phyloP scores from a whole-genome alignment of 306 rosid species.

The Coriaria nepalensis region DNA sequence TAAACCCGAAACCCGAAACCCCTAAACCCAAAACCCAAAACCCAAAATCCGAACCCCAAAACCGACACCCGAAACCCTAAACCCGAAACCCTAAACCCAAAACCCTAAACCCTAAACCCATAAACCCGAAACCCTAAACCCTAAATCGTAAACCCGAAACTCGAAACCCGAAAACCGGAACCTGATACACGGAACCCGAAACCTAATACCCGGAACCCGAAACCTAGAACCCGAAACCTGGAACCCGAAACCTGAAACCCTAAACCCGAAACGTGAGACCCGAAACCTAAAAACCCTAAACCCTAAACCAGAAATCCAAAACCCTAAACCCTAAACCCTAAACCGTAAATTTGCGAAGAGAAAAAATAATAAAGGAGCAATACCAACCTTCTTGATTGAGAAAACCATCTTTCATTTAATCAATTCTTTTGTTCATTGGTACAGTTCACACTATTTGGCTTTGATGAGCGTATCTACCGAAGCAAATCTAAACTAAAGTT shows the following conservation, averaged over 20 bases:
- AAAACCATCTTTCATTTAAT: too few relatives aligned
- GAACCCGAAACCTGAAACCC: conserved; percentile 12
- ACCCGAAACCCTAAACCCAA: conserved; percentile 14
- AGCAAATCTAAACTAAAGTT: too few relatives aligned
- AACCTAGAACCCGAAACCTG: conserved; percentile 11
- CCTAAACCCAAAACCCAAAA: conserved; percentile 5
- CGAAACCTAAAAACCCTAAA: conserved; percentile 10
- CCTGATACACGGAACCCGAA: not conserved
- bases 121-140: conserved; percentile 7
- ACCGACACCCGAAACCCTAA: conserved; percentile 11
- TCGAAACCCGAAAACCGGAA: conserved; percentile 5
- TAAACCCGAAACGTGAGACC: conserved; percentile 9
- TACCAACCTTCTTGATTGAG: too few relatives aligned
- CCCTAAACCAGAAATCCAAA: conserved; percentile 9
- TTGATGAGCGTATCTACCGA: too few relatives aligned
- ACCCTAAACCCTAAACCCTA: conserved; percentile 13
- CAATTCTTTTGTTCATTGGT: too few relatives aligned
- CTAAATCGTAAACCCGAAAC: conserved; percentile 5
- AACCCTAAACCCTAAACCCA: conserved; percentile 11
- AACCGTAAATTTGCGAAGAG: not conserved
- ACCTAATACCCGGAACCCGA: conserved; percentile 3
- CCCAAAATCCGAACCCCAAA: conserved; percentile 10
- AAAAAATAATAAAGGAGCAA: too few relatives aligned
- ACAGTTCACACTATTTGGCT: too few relatives aligned
- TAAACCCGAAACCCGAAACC: conserved; percentile 3